Percentiles rank a stretch among this genome's conserved stretches.
Evolutionary conservation across 495 filamentous ascomycete genomes (phyloP).

Genomic region (Penicillium lagena): DNA sequence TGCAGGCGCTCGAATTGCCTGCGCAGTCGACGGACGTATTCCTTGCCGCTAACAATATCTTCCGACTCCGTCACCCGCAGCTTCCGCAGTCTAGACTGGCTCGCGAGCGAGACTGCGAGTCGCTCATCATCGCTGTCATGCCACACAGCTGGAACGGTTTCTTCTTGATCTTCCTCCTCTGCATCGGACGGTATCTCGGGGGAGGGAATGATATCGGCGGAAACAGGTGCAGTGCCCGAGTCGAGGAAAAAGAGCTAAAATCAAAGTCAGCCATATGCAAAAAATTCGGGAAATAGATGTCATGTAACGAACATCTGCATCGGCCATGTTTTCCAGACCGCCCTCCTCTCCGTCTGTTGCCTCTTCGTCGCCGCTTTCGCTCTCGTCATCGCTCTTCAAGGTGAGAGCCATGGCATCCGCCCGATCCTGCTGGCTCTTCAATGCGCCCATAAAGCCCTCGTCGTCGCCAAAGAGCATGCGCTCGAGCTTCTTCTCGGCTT

Average conservation of each 20-base stretch:
- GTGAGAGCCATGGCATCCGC: constrained; percentile 26
- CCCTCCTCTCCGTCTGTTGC: constrained; percentile 26
- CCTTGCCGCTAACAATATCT: constrained; percentile 77
- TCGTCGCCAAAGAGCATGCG: constrained; percentile 79
- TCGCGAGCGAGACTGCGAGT: constrained; percentile 72
- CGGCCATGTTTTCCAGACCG: constrained; percentile 55
- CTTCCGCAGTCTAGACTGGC: constrained; percentile 68
- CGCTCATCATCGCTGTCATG: constrained; percentile 94
- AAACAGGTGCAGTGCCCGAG: constrained; percentile 43
- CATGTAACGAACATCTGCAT: constrained; percentile 11
- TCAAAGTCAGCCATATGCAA: constrained; percentile 13
- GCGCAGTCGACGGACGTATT: constrained; percentile 74
- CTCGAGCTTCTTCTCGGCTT: constrained; percentile 77
- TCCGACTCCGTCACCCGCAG: constrained; percentile 72
- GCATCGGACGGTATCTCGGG: constrained; percentile 26
- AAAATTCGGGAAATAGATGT: not conserved
- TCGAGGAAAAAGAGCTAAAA: constrained; percentile 65
- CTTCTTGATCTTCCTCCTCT: constrained; percentile 23
- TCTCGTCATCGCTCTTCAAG: constrained; percentile 25
- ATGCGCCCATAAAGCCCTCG: constrained; percentile 65
- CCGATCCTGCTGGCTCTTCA: constrained; percentile 44
- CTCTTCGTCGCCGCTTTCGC: constrained; percentile 22
- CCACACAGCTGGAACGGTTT: constrained; percentile 59
- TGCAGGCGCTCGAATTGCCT: constrained; percentile 76
- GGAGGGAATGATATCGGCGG: constrained; percentile 36